phyloP scores from a whole-genome alignment of 2,329 filamentous ascomycete species.

The Pezicula carpinea region DNA sequence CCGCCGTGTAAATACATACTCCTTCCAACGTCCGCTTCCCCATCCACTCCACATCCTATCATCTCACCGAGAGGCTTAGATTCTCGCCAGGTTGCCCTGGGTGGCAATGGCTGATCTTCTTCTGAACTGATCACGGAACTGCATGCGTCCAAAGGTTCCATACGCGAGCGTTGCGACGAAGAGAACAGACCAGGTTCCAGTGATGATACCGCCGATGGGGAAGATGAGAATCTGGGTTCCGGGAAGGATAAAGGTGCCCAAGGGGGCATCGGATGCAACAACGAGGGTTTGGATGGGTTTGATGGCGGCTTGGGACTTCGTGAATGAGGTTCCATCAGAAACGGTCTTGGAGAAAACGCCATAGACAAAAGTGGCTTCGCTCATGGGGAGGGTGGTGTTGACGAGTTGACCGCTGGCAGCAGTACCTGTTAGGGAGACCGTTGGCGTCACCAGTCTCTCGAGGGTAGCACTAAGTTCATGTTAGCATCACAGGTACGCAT shows the following conservation, averaged over 20 bases:
- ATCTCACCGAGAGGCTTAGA: slow-evolving; percentile 10
- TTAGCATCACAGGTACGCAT: slow-evolving; percentile 34
- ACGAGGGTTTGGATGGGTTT: slow-evolving; percentile 27
- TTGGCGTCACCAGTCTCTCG: slow-evolving; percentile 61
- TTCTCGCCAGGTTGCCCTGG: slow-evolving; percentile 29
- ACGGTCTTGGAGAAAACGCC: slow-evolving; percentile 58
- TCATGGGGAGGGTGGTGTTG: slow-evolving; percentile 60
- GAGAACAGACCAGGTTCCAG: slow-evolving; percentile 54
- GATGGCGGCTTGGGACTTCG: slow-evolving; percentile 21
- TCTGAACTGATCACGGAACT: slow-evolving; percentile 60
- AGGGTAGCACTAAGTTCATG: slow-evolving; percentile 30
- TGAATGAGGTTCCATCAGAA: slow-evolving; percentile 23
- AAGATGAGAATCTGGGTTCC: slow-evolving; percentile 65
- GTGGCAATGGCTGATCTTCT: slow-evolving; percentile 40
- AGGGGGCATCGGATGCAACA: slow-evolving; percentile 34
- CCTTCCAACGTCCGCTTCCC: background rate
- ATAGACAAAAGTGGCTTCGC: slow-evolving; percentile 66
- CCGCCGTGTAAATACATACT: background rate
- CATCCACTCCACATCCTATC: too few species aligned
- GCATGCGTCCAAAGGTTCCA: slow-evolving; percentile 63
- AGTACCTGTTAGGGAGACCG: slow-evolving; percentile 60
- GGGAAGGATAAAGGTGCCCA: slow-evolving; percentile 55
- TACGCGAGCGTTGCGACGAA: slow-evolving; percentile 54
- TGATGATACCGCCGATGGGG: slow-evolving; percentile 65
- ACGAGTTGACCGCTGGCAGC: slow-evolving; percentile 47